Conservation (phyloP, 345 rosid species). For the Ceriops zippeliana region DNA sequence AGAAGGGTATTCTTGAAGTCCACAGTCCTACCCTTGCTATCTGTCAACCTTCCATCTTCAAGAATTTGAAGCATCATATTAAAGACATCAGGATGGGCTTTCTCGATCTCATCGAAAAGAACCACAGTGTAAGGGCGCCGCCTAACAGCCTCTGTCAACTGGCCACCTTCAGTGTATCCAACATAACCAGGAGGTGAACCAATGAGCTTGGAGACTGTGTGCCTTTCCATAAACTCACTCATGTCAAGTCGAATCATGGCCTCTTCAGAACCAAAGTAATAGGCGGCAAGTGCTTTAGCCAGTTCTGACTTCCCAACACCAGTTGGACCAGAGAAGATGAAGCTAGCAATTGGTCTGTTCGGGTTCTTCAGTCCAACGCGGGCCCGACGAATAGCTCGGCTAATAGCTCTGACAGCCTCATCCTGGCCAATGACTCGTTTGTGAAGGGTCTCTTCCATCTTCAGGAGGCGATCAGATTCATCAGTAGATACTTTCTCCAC, state of each 20-base stretch:
- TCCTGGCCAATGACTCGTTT: conserved; percentile 94
- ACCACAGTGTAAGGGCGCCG: conserved; percentile 95
- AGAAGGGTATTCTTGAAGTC: conserved; percentile 97
- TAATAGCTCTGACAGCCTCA: conserved; percentile 95
- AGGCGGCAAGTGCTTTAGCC: conserved; percentile 96
- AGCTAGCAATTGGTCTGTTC: conserved; percentile 92
- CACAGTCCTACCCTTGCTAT: conserved; percentile 97
- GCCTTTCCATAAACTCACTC: conserved; percentile 99
- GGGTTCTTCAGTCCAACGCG: conserved; percentile 99
- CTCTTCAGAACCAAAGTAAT: conserved; percentile 96
- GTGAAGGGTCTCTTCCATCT: conserved; percentile 97
- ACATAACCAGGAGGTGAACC: conserved; percentile 99
- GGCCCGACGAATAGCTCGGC: conserved; percentile 96
- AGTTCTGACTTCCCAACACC: conserved; percentile 99
- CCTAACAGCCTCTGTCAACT: conserved; percentile 92
- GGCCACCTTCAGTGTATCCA: conserved; percentile 98
- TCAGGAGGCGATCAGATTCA: conserved; percentile 90
- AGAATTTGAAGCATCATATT: conserved; percentile 99
- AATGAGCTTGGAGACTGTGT: conserved; percentile 93
- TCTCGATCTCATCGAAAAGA: conserved; percentile 94
- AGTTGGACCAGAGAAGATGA: conserved; percentile 99
- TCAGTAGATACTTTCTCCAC: conserved; percentile 96
- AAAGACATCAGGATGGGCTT: conserved; percentile 98
- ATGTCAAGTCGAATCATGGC: conserved; percentile 96
- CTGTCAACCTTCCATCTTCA: conserved; percentile 96